phyloP scores from a whole-genome alignment of 495 filamentous ascomycete species.

The Staphylotrichum longicolle region DNA sequence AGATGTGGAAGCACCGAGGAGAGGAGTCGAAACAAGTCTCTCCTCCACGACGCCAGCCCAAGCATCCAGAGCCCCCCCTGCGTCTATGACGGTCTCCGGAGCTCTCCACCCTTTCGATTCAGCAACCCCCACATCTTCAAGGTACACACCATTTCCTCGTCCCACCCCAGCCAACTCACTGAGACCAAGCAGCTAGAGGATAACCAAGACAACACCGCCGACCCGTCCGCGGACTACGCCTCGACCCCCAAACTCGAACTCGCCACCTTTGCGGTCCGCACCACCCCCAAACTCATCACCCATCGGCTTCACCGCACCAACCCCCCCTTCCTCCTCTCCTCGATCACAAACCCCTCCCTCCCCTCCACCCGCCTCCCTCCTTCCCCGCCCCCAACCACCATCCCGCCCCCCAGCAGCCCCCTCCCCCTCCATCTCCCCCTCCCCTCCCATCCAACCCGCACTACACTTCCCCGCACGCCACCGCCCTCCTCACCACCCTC shows the following conservation, averaged over 20 bases:
- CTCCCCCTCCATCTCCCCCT: background rate
- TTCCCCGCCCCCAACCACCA: background rate
- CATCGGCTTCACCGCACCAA: background rate
- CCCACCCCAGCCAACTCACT: background rate
- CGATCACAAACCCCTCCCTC: too few species aligned
- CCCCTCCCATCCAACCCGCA: background rate
- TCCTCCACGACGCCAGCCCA: background rate
- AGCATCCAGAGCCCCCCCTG: too few species aligned
- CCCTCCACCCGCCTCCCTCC: background rate
- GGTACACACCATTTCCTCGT: background rate
- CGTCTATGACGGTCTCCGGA: constrained; percentile 4
- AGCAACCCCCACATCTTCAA: background rate
- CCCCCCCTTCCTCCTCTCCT: too few species aligned
- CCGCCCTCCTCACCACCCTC: background rate
- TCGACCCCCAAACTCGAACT: background rate
- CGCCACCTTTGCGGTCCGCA: background rate
- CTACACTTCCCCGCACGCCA: background rate
- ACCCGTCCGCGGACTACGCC: background rate
- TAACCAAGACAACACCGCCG: background rate
- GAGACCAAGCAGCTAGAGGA: background rate
- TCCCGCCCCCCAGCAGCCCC: background rate
- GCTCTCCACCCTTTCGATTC: background rate
- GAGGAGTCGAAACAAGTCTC: background rate
- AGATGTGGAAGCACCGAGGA: background rate
- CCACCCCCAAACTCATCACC: background rate